Evolutionary conservation across 148 eudicot species (phyloP), one percentile per base, ranked within the genome.

Genomic region (Heliamphora exappendiculata): DNA sequence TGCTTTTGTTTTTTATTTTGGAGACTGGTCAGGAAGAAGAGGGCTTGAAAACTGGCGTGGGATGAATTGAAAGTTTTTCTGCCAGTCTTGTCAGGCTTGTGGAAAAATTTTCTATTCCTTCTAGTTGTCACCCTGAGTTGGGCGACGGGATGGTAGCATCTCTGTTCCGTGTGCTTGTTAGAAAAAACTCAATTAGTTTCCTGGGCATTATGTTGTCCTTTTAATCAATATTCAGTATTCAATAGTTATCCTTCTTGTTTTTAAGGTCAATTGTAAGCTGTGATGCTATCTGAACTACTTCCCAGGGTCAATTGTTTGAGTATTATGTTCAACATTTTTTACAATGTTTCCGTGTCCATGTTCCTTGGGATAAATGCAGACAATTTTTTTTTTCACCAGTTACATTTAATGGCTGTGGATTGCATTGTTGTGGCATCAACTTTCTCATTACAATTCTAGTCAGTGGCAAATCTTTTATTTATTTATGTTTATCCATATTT

Each of bases 391-490:
- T 57, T 58, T 74, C 39, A 58, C 37, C 16, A 4, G 41, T 57
- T 2, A 44, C 66, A 22, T 55, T 19, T 55, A 22, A 58, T 26
- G 39, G 47, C 34, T 17, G 1, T 26, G 73, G 22, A 8, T 41
- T 74, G 20, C 42, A 22, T 77, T 14, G 31, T 58, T 69, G 31
- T 59, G 68, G 26, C 24, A 53, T 68, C 41, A 29, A 45, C 33
- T 70, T 67, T 69, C 54, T 77, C 20, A 77, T 17, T 37, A 50
- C n/a, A 78, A 55, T 50, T 54, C 51, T 62, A 4, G 26, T 49
- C 60, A 16, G 45, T 58, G 19, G 55, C 34, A 54, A 34, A 33
- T 53, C 17, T 24, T 22, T 26, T 71, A 6, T 34, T 0, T 29
- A 39, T 51, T 13, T 22, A 7, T 41, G 42, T 26, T 10, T 24